Conservation (phyloP, 345 rosid genomes). For the Moricandia moricandioides region DNA sequence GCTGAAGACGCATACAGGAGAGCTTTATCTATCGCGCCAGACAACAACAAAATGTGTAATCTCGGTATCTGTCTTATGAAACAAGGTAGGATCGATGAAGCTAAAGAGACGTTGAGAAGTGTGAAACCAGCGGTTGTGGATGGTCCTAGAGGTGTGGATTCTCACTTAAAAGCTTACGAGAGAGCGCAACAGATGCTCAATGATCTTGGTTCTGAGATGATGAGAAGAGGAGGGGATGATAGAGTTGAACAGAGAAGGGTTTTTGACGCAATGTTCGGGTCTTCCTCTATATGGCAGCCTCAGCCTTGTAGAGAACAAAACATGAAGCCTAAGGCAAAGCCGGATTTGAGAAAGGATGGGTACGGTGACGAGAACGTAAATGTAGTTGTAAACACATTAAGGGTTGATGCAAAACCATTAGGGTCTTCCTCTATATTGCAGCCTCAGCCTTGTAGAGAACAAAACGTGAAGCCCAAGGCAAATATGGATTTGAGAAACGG, state of each 20-base stretch:
- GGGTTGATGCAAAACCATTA: too few relatives aligned
- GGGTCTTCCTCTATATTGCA: too few relatives aligned
- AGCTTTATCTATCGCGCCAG: constrained; percentile 71
- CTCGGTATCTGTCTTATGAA: constrained; percentile 95
- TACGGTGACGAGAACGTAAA: constrained; percentile 29
- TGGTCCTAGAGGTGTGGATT: constrained; percentile 87
- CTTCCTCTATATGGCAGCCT: constrained; percentile 91
- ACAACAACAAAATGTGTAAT: constrained; percentile 96
- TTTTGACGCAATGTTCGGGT: constrained; percentile 77
- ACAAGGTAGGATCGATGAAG: constrained; percentile 80
- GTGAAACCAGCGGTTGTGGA: constrained; percentile 55
- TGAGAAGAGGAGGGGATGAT: constrained; percentile 75
- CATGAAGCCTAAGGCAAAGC: constrained; percentile 27
- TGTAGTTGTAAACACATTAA: too few relatives aligned
- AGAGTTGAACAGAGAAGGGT: constrained; percentile 73
- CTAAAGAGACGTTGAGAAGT: constrained; percentile 63
- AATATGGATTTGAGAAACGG: too few relatives aligned
- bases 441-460: too few relatives aligned
- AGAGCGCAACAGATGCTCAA: constrained; percentile 93
- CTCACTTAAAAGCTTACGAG: constrained; percentile 92
- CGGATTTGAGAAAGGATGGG: constrained; percentile 30
- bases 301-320: constrained; percentile 84
- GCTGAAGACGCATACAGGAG: constrained; percentile 87
- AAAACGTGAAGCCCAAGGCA: too few relatives aligned
- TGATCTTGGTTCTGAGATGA: constrained; percentile 79